Base-by-base conservation (phyloP, 2,329 filamentous ascomycete genomes). In the Macroventuria anomochaeta region DNA sequence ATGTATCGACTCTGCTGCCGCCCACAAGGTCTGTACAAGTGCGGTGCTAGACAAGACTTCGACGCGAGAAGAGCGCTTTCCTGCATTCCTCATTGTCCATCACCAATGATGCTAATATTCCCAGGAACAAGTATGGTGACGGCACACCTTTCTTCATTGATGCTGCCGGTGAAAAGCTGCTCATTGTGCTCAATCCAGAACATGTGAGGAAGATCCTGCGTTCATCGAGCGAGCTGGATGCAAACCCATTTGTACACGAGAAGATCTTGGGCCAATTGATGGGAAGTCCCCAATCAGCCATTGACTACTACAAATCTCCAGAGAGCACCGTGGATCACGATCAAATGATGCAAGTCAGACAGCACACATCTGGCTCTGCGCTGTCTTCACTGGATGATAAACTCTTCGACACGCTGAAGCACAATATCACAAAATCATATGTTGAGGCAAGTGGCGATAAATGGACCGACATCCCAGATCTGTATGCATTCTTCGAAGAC, bases 121-220 rank as follows among this genome's bases (percentile, higher is more conserved):
- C 8, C 17, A 62, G 61, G 23, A 51, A 60, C 12, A 53, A 57
- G 28, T 58, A 64, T 20, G 55, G 57, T 0, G 53, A 55, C 41
- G 61, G 52, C 2, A 55, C 49, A 0, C 62, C 62, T 2, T 63
- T 64, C 38, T 62, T 58, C 13, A 26, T 65, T 11, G 42, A 65
- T 21, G 61, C 41, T 12, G 62, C 62, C 8, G 59, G 61, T 5
- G 34, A 55, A 20, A 65, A 56, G 20, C n/a, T 65, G 0, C 50
- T 64, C 13, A 34, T 65, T 12, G 7, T 65, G 1, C 20, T 57
- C 1, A 40, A 62, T 26, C 55, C 62, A 5, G 37, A 51, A 5
- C 61, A 65, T n/a, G 51, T 63, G 15, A 62, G 53, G 38, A 26
- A 51, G 1, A 46, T 51, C 1, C 36, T 64, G 7, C 25, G 31